phyloP scores from a whole-genome alignment of 176 grass and related monocot species.

The barley (Hordeum vulgare) region DNA sequence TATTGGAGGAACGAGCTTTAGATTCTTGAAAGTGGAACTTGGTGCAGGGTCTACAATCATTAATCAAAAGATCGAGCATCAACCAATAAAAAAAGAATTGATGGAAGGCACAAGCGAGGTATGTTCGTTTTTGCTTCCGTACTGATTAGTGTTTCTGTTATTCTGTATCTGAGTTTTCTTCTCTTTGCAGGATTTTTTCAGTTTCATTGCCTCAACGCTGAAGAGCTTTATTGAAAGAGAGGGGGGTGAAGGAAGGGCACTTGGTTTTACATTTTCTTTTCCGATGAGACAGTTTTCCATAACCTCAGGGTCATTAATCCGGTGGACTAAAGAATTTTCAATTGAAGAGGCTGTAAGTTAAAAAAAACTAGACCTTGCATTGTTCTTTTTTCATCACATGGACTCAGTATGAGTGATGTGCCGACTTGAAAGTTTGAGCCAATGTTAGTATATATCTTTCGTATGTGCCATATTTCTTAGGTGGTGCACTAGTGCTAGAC shows the following conservation, averaged over 20 bases:
- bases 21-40: conserved; percentile 74
- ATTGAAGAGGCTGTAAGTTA: conserved; percentile 81
- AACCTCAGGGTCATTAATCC: conserved; percentile 72
- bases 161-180: not conserved
- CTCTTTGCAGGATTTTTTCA: conserved; percentile 67
- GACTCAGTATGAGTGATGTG: not conserved
- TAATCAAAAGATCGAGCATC: conserved; percentile 55
- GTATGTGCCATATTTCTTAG: not conserved
- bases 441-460: not conserved
- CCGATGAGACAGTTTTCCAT: conserved; percentile 71
- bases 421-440: not conserved
- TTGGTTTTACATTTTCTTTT: conserved; percentile 98
- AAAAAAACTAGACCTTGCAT: not conserved
- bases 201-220: conserved; percentile 54
- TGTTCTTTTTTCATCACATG: not conserved
- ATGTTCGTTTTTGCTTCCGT: not conserved
- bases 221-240: conserved; percentile 72
- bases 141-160: not conserved
- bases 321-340: conserved; percentile 86
- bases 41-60: conserved; percentile 52
- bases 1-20: conserved; percentile 85
- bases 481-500: not conserved
- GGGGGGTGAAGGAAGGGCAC: conserved; percentile 36
- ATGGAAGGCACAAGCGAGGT: conserved; percentile 73
- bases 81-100: conserved; percentile 54